Evolutionary conservation across 176 grass and related monocot genomes (phyloP).

Genomic region (Triticum timopheevii): DNA sequence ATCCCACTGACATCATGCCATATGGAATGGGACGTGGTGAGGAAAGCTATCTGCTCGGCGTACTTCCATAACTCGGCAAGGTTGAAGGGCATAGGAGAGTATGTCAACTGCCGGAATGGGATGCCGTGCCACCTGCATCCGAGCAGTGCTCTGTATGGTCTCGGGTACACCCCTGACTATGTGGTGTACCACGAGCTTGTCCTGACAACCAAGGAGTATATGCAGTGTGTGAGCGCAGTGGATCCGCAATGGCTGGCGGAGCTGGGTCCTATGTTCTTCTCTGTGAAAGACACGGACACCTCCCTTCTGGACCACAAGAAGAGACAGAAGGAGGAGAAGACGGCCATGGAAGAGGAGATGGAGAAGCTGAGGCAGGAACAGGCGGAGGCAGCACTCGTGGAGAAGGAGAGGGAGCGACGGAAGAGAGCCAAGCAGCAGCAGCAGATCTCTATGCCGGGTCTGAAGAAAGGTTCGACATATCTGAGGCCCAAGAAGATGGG

Average conservation of each 20-base stretch:
- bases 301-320: conserved; percentile 90
- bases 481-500: conserved; percentile 80
- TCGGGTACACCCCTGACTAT: conserved; percentile 86
- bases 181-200: conserved; percentile 94
- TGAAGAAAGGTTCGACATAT: conserved; percentile 76
- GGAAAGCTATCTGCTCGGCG: conserved; percentile 90
- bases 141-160: conserved; percentile 86
- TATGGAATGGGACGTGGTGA: conserved; percentile 92
- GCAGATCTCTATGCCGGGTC: conserved; percentile 86
- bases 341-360: conserved; percentile 97
- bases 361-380: conserved; percentile 84
- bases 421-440: conserved; percentile 87
- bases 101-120: conserved; percentile 91
- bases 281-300: conserved; percentile 79
- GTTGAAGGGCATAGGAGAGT: conserved; percentile 91
- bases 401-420: conserved; percentile 67
- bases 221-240: conserved; percentile 94
- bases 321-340: conserved; percentile 92
- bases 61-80: conserved; percentile 94
- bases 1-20: conserved; percentile 81
- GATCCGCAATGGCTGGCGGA: conserved; percentile 95
- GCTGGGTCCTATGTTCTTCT: conserved; percentile 97
- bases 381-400: conserved; percentile 43
- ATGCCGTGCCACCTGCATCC: conserved; percentile 97
- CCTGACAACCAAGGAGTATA: conserved; percentile 95